Evolutionary conservation across 306 rosid species (phyloP).

Genomic region (Dryas drummondii): DNA sequence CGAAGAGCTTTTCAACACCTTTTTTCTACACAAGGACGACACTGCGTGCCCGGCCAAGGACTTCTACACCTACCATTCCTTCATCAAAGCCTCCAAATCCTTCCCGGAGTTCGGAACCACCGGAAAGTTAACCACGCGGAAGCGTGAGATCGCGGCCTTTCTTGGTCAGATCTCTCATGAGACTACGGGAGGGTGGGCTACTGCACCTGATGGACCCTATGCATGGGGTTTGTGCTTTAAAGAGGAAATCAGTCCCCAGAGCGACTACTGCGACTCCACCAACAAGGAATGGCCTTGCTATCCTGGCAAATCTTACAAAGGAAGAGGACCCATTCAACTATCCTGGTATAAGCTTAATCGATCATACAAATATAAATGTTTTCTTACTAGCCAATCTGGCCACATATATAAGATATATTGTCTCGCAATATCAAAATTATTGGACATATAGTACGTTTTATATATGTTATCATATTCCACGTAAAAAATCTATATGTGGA

Average conservation of each 20-base stretch:
- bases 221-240: conserved; percentile 87
- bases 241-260: conserved; percentile 71
- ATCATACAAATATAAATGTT: too few species aligned
- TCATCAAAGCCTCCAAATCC: conserved; percentile 46
- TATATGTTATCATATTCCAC: too few species aligned
- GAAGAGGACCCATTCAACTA: conserved; percentile 88
- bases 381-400: too few species aligned
- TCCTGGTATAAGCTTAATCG: conserved; percentile 54
- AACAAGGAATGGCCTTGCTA: conserved; percentile 68
- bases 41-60: conserved; percentile 75
- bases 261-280: conserved; percentile 62
- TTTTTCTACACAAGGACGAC: conserved; percentile 85
- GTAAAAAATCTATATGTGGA: too few species aligned
- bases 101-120: conserved; percentile 65
- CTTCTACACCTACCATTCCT: conserved; percentile 62
- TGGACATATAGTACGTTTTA: too few species aligned
- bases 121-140: conserved; percentile 49
- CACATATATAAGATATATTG: too few species aligned
- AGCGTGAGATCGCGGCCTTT: conserved; percentile 84
- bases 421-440: too few species aligned
- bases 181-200: conserved; percentile 85
- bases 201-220: conserved; percentile 88
- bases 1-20: conserved; percentile 32
- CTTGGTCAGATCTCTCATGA: conserved; percentile 88
- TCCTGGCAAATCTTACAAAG: conserved; percentile 63